These are phyloP conservation scores for Ceratobasidium sp. DNA, from an alignment of 1,284 basidiomycete species.

Conservation along the genomic window DNA sequence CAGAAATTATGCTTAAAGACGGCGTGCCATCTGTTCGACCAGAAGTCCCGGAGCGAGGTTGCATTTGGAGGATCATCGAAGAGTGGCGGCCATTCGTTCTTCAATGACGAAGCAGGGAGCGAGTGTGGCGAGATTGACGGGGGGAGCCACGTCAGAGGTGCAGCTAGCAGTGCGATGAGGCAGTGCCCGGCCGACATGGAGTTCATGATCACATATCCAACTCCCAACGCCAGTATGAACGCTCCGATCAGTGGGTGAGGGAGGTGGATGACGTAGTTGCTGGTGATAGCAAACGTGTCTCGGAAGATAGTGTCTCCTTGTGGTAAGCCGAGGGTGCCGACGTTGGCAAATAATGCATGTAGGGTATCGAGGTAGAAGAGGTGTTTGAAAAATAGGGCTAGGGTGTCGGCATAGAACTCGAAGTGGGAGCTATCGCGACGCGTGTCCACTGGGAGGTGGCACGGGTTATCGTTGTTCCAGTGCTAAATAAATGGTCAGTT, in stretches of 20 bases:
- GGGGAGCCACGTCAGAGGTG: conserved; percentile 27
- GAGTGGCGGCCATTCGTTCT: conserved; percentile 47
- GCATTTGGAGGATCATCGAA: conserved; percentile 43
- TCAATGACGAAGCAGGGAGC: conserved; percentile 1
- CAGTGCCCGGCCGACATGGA: conserved; percentile 3
- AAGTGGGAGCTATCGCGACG: not conserved
- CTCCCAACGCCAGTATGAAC: not conserved
- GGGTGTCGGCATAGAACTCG: conserved; percentile 16
- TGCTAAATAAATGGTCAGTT: conserved; percentile 11
- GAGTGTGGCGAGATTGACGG: conserved; percentile 20
- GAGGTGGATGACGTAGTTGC: conserved; percentile 1
- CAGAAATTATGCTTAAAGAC: conserved; percentile 41
- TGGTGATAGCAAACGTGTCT: conserved; percentile 2
- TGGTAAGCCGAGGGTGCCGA: conserved; percentile 20
- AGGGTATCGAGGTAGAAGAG: conserved; percentile 10
- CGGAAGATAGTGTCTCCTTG: conserved; percentile 38
- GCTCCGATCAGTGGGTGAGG: conserved; percentile 18
- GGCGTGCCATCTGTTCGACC: conserved; percentile 49
- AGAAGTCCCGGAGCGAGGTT: conserved; percentile 48
- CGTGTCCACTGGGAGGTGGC: conserved; percentile 1
- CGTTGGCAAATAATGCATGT: conserved; percentile 6
- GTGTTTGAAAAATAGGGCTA: conserved; percentile 4
- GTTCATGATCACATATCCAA: conserved; percentile 17
- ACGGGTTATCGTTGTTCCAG: conserved; percentile 29
- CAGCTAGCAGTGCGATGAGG: conserved; percentile 5